These are phyloP conservation scores for Akanthomyces uredinophilus DNA, from an alignment of 2,329 filamentous ascomycete species.

Conservation along the genomic window DNA sequence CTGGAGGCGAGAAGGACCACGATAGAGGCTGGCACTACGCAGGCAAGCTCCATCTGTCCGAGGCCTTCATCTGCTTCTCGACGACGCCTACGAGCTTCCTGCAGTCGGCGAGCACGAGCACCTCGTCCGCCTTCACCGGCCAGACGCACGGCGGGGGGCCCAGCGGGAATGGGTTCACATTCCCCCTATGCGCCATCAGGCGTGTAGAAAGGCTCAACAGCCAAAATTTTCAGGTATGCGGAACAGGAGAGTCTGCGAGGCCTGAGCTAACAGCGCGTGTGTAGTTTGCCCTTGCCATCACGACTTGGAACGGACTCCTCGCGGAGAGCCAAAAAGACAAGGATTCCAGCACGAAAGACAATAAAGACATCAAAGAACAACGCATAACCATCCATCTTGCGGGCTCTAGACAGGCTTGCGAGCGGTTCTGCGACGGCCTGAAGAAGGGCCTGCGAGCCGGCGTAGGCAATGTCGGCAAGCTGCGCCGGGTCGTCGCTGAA, in stretches of 20 bases:
- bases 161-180: slow-evolving; percentile 90
- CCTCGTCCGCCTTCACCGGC: slow-evolving; percentile 80
- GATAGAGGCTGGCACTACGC: slow-evolving; percentile 81
- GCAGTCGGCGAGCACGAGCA: slow-evolving; percentile 69
- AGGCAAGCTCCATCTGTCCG: slow-evolving; percentile 88
- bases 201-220: slow-evolving; percentile 90
- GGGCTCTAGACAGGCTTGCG: slow-evolving; percentile 81
- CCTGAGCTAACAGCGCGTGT: slow-evolving; percentile 6
- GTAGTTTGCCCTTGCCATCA: slow-evolving; percentile 85
- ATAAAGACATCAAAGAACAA: slow-evolving; percentile 56
- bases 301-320: slow-evolving; percentile 80
- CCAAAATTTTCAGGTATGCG: slow-evolving; percentile 67
- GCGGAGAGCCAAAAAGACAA: slow-evolving; percentile 51
- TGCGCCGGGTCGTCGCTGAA: slow-evolving; percentile 72
- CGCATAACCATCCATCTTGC: slow-evolving; percentile 89
- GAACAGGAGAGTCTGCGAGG: neutral
- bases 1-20: slow-evolving; percentile 64
- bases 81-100: slow-evolving; percentile 87
- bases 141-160: slow-evolving; percentile 91
- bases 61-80: slow-evolving; percentile 94
- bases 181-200: slow-evolving; percentile 86
- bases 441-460: slow-evolving; percentile 84
- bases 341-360: slow-evolving; percentile 33
- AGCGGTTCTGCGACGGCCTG: slow-evolving; percentile 91
- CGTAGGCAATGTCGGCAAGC: slow-evolving; percentile 80